A percentile compares a stretch with the other conserved stretches of the same genome.
Conservation (phyloP, 495 filamentous ascomycete species). For the Xylaria nigripes region DNA sequence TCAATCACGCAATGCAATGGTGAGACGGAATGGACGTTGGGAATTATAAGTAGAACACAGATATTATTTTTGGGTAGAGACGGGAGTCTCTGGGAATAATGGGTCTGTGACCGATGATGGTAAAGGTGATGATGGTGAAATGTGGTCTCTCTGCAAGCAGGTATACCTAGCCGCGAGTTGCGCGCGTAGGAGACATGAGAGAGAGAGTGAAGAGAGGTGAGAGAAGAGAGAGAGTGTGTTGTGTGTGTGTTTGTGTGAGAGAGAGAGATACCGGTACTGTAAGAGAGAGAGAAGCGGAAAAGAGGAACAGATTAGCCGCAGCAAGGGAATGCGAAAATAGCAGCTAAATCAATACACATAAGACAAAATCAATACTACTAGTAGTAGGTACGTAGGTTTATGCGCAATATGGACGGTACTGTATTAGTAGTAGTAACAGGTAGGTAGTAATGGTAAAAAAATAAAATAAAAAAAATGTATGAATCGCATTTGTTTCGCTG, state of each 20-base stretch:
- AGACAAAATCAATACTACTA: background rate
- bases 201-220: background rate
- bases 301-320: slow-evolving; percentile 1
- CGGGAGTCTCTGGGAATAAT: background rate
- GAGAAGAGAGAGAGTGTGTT: background rate
- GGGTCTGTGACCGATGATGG: slow-evolving; percentile 7
- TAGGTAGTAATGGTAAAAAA: background rate
- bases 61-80: background rate
- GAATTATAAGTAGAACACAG: slow-evolving; percentile 10
- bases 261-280: too few species aligned
- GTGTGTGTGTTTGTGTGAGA: too few species aligned
- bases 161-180: background rate
- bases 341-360: slow-evolving; percentile 6
- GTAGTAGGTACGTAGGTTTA: background rate
- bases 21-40: slow-evolving; percentile 2
- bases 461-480: background rate
- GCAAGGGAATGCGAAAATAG: slow-evolving; percentile 8
- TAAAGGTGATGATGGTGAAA: slow-evolving; percentile 6
- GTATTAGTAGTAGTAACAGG: slow-evolving; percentile 5
- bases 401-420: slow-evolving; percentile 3
- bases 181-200: slow-evolving; percentile 1
- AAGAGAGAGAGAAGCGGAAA: slow-evolving; percentile 5
- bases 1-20: slow-evolving; percentile 10
- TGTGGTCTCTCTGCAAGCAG: too few species aligned
- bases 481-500: slow-evolving; percentile 7